Conservation (phyloP, 2,329 filamentous ascomycete genomes). For the Colletotrichum aenigma region DNA sequence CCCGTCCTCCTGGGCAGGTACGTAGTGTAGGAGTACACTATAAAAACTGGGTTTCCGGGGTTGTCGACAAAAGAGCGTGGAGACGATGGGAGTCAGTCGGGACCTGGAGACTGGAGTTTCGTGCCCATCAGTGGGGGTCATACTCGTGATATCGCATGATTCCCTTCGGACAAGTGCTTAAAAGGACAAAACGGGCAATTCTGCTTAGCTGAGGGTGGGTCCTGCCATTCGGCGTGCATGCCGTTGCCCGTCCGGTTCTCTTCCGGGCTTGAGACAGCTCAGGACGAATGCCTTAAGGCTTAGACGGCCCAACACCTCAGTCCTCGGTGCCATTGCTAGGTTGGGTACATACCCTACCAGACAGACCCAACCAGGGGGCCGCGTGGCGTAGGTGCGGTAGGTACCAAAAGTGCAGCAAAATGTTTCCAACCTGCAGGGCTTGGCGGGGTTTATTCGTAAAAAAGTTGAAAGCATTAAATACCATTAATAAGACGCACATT, state of each 20-base stretch:
- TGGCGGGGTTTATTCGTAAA: not conserved
- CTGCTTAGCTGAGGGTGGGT: not conserved
- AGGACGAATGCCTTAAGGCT: not conserved
- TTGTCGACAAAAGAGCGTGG: not conserved
- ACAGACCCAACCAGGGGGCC: not conserved
- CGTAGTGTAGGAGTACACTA: not conserved
- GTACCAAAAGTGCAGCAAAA: not conserved
- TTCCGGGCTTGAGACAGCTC: not conserved
- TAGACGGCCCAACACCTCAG: not conserved
- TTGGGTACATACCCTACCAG: no score
- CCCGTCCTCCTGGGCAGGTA: not conserved
- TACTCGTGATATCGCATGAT: not conserved
- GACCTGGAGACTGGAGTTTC: not conserved
- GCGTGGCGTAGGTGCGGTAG: not conserved
- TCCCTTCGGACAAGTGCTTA: not conserved
- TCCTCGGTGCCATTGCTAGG: no score
- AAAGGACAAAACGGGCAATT: not conserved
- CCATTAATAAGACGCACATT: not conserved
- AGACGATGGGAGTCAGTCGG: not conserved
- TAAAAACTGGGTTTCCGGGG: not conserved
- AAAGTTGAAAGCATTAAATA: not conserved
- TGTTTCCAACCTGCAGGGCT: not conserved
- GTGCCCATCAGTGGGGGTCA: not conserved
- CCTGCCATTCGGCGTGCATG: not conserved
- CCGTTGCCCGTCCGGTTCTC: slow-evolving; percentile 15